A percentile compares a stretch with the other conserved stretches of the same genome.
These are phyloP conservation scores for Fusarium burgessii DNA, from an alignment of 2,329 filamentous ascomycete species.

Conservation along the genomic window DNA sequence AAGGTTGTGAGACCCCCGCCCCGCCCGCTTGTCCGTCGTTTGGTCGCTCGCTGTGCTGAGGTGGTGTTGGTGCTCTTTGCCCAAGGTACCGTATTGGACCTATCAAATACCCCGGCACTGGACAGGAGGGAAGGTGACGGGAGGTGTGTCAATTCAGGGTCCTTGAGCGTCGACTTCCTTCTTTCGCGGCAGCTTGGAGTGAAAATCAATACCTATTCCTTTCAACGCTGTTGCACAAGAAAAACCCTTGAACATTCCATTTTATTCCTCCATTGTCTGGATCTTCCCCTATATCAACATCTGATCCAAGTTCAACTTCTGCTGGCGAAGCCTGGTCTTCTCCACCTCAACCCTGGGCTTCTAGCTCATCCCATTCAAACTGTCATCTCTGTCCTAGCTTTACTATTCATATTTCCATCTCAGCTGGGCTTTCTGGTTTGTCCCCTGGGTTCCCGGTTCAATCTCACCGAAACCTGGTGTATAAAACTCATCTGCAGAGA, in stretches of 20 bases:
- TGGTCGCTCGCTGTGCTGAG: background rate
- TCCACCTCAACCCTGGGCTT: constrained; percentile 12
- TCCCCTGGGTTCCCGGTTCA: background rate
- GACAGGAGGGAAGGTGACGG: constrained; percentile 25
- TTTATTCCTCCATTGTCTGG: constrained; percentile 1
- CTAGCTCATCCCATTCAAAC: constrained; percentile 5
- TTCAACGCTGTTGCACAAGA: constrained; percentile 29
- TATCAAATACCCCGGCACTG: constrained; percentile 9
- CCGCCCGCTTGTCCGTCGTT: constrained; percentile 21
- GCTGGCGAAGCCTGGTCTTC: constrained; percentile 1
- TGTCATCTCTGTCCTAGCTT: constrained; percentile 5
- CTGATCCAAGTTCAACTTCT: background rate
- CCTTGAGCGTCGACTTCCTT: constrained; percentile 15
- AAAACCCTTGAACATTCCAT: constrained; percentile 12
- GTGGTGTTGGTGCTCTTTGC: constrained; percentile 9
- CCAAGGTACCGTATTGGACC: background rate
- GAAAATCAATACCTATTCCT: constrained; percentile 40
- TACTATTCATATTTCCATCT: background rate
- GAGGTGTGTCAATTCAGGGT: constrained; percentile 46
- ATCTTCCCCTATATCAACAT: constrained; percentile 7
- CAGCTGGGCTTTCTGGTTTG: background rate
- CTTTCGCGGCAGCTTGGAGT: background rate
- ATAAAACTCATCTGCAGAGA: background rate
- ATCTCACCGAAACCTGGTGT: background rate
- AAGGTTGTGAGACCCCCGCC: constrained; percentile 29